Conservation (phyloP, 2,329 filamentous ascomycete species). For the Massarina eburnea region DNA sequence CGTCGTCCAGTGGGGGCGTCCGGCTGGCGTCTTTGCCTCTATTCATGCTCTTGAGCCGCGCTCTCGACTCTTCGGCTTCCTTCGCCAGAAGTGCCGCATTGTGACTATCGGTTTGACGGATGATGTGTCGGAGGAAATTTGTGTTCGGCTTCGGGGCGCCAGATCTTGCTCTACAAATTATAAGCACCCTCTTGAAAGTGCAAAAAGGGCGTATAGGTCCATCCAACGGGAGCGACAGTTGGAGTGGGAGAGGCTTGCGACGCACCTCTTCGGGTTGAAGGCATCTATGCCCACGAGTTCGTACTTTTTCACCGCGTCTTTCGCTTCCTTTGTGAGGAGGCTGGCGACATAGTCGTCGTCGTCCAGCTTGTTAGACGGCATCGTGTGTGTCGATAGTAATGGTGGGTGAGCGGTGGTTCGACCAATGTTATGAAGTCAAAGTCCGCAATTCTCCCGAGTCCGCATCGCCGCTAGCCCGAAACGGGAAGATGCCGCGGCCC, state of each 20-base stretch:
- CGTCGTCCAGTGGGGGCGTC: conserved; percentile 21
- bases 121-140: conserved; percentile 82
- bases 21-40: conserved; percentile 19
- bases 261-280: conserved; percentile 58
- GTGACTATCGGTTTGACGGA: conserved; percentile 84
- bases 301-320: conserved; percentile 71
- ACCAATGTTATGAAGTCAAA: background rate
- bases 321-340: conserved; percentile 79
- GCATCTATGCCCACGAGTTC: conserved; percentile 73
- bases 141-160: conserved; percentile 86
- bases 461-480: conserved; percentile 4
- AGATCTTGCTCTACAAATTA: conserved; percentile 56
- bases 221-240: conserved; percentile 4
- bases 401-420: background rate
- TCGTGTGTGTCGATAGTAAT: conserved; percentile 6
- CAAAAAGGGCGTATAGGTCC: conserved; percentile 6
- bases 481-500: conserved; percentile 1
- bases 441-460: conserved; percentile 1
- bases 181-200: conserved; percentile 3
- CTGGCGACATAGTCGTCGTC: conserved; percentile 79
- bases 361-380: conserved; percentile 23
- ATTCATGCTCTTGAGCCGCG: conserved; percentile 60
- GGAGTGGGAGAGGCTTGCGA: conserved; percentile 8
- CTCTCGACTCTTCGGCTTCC: conserved; percentile 76
- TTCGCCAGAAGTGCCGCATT: conserved; percentile 84